Conservation (phyloP, 2,329 filamentous ascomycete genomes). For the Emergomyces pasteurianus region DNA sequence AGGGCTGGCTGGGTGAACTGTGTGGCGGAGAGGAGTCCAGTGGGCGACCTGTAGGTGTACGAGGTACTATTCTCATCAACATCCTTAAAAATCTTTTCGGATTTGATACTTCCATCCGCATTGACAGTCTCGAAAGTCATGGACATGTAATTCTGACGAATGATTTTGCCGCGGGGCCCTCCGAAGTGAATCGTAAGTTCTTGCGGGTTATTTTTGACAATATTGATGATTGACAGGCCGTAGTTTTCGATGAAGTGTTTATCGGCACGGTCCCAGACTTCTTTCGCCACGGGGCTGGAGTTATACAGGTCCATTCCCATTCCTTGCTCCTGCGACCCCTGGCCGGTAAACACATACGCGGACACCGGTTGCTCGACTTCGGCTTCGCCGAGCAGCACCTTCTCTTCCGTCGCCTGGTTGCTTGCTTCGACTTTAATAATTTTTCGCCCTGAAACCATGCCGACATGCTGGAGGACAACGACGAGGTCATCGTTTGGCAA, state of each 20-base stretch:
- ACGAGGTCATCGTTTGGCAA: constrained; percentile 90
- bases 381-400: constrained; percentile 87
- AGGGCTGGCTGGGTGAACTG: constrained; percentile 97
- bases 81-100: constrained; percentile 99
- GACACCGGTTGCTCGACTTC: constrained; percentile 97
- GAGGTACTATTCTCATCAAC: constrained; percentile 85
- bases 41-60: constrained; percentile 94
- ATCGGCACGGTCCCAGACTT: constrained; percentile 96
- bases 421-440: constrained; percentile 97
- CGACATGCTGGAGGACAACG: constrained; percentile 89
- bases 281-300: constrained; percentile 85
- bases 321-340: constrained; percentile 96
- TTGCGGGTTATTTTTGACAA: constrained; percentile 99
- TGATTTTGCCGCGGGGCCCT: constrained; percentile 90
- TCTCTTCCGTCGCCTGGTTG: constrained; percentile 93
- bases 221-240: constrained; percentile 95
- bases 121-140: constrained; percentile 99
- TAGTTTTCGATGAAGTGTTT: constrained; percentile 98
- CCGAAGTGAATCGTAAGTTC: constrained; percentile 98
- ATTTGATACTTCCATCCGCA: constrained; percentile 84
- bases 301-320: constrained; percentile 99
- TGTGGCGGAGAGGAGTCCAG: constrained; percentile 86
- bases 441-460: constrained; percentile 96
- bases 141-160: constrained; percentile 97
- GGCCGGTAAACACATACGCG: constrained; percentile 94